Base-by-base conservation (phyloP, 2,329 filamentous ascomycete species). In the Nannizziopsis arthrosporioides region DNA sequence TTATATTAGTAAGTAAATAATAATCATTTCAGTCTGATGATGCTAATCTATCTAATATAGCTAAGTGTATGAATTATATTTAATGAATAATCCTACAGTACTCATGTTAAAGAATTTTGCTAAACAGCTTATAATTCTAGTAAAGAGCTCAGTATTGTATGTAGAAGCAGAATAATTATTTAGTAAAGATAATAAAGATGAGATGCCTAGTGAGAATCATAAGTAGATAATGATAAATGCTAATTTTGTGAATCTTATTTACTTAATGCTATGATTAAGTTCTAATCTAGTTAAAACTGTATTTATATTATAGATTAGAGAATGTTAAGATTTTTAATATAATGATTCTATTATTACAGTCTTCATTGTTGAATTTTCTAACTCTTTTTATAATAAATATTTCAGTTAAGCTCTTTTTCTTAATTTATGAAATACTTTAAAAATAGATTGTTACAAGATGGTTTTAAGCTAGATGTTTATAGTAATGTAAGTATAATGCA, bases 1-100 rank as follows among this genome's bases (percentile, higher is more conserved):
- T 72, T 52, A 67, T 69, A 53, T 65, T 56, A 56, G 68, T 72
- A 54, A 54, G 68, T 61, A 34, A 12, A 34, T 2, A 2, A 19
- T 14, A 32, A 19, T 42, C 14, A 17, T 15, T 15, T 39, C 22
- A 17, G 3, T 10, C 9, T 11, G 27, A 17, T 15, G 22, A 35
- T 9, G 42, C 10, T 17, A 39, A 11, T 47, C 9, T 11, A 35
- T 18, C 8, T 39, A 4, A 35, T 43, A 14, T 47, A 68, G 65
- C 61, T 66, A 48, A 52, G 63, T 34, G 62, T 65, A 22, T 70
- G 67, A 63, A 61, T 70, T 12, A 58, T 50, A 34, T 70, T 68
- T 51, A 57, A 65, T 49, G 36, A 51, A 6, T 37, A 48, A 5
- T 53, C 50, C 7, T 61, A 57, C 30, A 54, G 51, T n/a, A 35